Evolutionary conservation across 192 early-diverging fungal species (phyloP).

Genomic region (Linnemannia elongata): DNA sequence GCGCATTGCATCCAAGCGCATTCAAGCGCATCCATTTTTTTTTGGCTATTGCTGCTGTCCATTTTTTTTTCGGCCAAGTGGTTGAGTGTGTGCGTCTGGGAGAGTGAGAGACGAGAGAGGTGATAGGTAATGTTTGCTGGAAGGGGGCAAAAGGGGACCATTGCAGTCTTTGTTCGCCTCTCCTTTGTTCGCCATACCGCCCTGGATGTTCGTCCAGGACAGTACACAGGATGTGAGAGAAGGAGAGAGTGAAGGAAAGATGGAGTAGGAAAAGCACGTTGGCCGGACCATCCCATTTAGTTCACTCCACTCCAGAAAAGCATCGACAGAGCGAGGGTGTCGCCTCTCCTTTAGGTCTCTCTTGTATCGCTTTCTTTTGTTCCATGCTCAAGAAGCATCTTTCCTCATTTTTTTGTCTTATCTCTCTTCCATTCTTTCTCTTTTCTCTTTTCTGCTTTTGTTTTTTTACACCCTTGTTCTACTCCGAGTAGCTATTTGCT

Average conservation of each 20-base stretch:
- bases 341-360: not conserved
- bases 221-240: not conserved
- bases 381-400: not conserved
- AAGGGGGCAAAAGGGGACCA: not conserved
- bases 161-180: not conserved
- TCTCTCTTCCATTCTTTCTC: conserved; percentile 1
- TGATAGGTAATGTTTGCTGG: not conserved
- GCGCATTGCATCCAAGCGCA: not conserved
- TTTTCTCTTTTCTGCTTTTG: not conserved
- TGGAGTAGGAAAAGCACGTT: not conserved
- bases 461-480: not conserved
- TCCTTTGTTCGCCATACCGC: not conserved
- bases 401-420: not conserved
- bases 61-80: not conserved
- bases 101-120: not conserved
- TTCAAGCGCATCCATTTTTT: not conserved
- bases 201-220: not conserved
- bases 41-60: not conserved
- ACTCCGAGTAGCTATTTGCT: not conserved
- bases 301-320: no score
- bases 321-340: no score
- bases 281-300: no score
- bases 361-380: not conserved
- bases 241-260: not conserved
- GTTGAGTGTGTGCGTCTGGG: not conserved